Evolutionary conservation across 257 asterid species (phyloP).

Genomic region (Solanum boliviense): DNA sequence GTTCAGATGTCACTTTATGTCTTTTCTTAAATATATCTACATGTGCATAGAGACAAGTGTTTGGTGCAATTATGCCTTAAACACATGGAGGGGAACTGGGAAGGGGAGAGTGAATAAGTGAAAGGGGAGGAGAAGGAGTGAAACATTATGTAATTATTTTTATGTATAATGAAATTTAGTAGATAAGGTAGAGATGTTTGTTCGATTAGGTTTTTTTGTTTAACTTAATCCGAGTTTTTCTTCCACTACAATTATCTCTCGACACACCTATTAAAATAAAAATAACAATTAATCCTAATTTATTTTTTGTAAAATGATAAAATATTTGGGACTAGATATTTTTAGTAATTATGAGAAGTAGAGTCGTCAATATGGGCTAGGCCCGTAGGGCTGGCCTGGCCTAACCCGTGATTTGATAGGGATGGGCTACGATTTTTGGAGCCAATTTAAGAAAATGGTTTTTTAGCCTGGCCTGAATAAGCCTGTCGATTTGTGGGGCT

Average conservation of each 20-base stretch:
- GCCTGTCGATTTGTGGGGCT: no score
- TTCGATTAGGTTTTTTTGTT: no score
- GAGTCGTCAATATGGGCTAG: no score
- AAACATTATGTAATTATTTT: background rate
- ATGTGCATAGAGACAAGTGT: background rate
- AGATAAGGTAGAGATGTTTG: background rate
- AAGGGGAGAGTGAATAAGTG: background rate
- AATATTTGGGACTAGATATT: background rate
- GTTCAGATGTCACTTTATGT: no score
- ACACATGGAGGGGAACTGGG: fast-evolving
- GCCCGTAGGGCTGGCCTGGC: no score
- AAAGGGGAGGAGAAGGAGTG: background rate
- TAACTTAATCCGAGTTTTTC: background rate
- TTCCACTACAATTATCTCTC: background rate
- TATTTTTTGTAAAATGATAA: background rate
- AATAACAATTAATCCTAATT: background rate
- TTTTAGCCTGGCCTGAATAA: no score
- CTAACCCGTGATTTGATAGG: no score
- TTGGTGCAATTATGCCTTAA: background rate
- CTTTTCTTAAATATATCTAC: background rate
- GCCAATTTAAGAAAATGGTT: no score
- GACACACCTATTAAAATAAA: background rate
- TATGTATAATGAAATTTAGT: background rate
- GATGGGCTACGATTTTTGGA: no score
- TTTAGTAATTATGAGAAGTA: background rate